Evolutionary conservation across 78 protist species (phyloP).

Genomic region (Monocercomonoides exilis): DNA sequence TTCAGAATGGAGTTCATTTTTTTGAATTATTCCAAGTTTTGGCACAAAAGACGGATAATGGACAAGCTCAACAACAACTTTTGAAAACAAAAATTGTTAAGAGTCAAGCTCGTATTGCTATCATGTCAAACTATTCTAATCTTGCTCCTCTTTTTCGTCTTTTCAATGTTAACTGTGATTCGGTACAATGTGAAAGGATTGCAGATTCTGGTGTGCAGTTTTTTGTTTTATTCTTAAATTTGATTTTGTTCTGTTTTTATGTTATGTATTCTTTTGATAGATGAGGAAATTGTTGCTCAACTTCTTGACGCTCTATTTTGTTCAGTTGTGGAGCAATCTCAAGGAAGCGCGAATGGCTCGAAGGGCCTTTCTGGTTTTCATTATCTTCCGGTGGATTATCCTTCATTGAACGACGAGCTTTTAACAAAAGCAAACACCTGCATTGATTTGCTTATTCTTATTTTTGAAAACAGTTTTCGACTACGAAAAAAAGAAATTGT

Average conservation of each 20-base stretch:
- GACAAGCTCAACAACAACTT: neutral
- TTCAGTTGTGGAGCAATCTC: neutral
- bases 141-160: neutral
- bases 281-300: neutral
- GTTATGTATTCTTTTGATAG: neutral
- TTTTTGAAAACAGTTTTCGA: neutral
- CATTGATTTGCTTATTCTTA: neutral
- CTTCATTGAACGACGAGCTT: neutral
- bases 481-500: neutral
- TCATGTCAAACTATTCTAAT: neutral
- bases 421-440: neutral
- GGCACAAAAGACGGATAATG: neutral
- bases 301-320: neutral
- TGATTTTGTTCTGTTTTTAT: neutral
- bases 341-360: no score
- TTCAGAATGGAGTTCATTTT: neutral
- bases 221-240: neutral
- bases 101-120: neutral
- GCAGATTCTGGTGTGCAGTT: neutral
- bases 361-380: no score
- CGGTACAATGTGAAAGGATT: neutral
- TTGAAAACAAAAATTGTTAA: neutral
- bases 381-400: neutral
- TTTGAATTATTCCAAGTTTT: neutral
- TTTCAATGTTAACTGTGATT: neutral